phyloP scores from a whole-genome alignment of 163 green algal genomes.

The Scenedesmus sp. region DNA sequence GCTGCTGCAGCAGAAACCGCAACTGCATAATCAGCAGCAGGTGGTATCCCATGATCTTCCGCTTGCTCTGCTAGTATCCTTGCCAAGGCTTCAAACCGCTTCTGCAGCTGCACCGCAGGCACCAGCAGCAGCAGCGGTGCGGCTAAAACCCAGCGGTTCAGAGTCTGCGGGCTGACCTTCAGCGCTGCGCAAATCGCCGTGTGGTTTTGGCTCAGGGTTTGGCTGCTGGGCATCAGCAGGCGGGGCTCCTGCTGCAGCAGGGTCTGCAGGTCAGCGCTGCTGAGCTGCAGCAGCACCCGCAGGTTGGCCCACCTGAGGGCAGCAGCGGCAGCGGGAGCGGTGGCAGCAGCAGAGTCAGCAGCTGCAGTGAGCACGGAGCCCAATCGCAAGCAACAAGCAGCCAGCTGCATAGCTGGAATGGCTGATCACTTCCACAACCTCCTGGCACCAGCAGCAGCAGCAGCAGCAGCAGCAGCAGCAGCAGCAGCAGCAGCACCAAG shows the following conservation, averaged over 20 bases:
- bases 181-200: background rate
- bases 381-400: no score
- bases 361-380: no score
- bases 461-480: no score
- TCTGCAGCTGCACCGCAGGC: constrained; percentile 33
- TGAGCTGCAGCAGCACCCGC: background rate
- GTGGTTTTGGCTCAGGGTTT: constrained; percentile 42
- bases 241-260: constrained; percentile 31
- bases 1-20: background rate
- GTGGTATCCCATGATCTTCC: background rate
- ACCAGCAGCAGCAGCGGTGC: constrained; percentile 40
- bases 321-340: background rate
- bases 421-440: no score
- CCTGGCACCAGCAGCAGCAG: no score
- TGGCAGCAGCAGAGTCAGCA: background rate
- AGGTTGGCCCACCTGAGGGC: constrained; percentile 33
- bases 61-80: background rate
- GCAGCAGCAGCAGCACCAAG: no score
- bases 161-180: background rate
- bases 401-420: no score
- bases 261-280: background rate
- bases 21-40: background rate
- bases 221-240: constrained; percentile 33
- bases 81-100: background rate
- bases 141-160: constrained; percentile 26